Conservation (phyloP, 1,284 basidiomycete genomes). For the Amylostereum chailletii region DNA sequence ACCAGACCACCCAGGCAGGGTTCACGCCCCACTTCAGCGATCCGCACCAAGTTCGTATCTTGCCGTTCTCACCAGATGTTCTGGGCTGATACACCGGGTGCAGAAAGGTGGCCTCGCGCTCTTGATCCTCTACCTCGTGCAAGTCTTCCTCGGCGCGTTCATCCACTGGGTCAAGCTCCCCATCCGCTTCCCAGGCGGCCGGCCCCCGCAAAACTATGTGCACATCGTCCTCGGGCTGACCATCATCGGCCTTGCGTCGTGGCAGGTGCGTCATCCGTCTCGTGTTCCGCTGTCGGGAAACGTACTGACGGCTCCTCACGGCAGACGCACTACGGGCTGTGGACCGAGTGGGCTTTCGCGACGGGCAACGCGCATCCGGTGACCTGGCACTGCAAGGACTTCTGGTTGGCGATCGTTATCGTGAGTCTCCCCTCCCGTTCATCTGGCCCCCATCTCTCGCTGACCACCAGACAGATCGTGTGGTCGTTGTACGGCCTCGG, state of each 20-base stretch:
- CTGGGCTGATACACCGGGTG: neutral
- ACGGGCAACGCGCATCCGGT: constrained; percentile 30
- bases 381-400: constrained; percentile 32
- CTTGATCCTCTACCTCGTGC: constrained; percentile 45
- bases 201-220: constrained; percentile 40
- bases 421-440: constrained; percentile 21
- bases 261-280: constrained; percentile 26
- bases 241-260: constrained; percentile 38
- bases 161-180: constrained; percentile 44
- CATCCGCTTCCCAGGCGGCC: constrained; percentile 25
- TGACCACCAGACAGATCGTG: constrained; percentile 28
- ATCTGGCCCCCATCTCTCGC: neutral
- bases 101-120: constrained; percentile 48
- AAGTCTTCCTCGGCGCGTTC: constrained; percentile 39
- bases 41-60: constrained; percentile 28
- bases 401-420: constrained; percentile 40
- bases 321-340: constrained; percentile 40
- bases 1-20: neutral
- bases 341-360: constrained; percentile 31
- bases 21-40: constrained; percentile 23
- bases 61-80: neutral
- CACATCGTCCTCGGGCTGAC: constrained; percentile 36
- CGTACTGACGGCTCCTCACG: neutral
- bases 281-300: neutral
- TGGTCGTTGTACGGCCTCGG: constrained; percentile 38